These are phyloP conservation scores for Xylaria grammica DNA, from an alignment of 495 filamentous ascomycete species.

Conservation along the genomic window DNA sequence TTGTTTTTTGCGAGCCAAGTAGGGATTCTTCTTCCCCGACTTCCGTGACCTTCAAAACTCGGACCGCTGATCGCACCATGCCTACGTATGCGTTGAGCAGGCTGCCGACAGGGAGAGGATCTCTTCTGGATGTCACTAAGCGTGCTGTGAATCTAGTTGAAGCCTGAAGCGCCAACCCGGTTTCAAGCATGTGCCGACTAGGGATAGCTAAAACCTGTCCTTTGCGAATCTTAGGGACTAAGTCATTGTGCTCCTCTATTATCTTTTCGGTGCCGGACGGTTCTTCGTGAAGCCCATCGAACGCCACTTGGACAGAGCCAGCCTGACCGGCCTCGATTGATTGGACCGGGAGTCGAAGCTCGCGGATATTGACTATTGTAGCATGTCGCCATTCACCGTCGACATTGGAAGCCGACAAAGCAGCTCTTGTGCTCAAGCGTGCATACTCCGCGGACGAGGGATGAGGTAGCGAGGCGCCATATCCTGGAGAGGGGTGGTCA, in stretches of 20 bases:
- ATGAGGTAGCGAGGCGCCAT: constrained; percentile 48
- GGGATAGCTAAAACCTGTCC: constrained; percentile 79
- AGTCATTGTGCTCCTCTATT: constrained; percentile 33
- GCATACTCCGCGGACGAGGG: constrained; percentile 49
- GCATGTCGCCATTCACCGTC: constrained; percentile 74
- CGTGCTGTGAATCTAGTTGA: constrained; percentile 58
- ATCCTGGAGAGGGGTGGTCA: constrained; percentile 41
- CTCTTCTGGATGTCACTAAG: constrained; percentile 47
- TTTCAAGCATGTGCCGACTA: constrained; percentile 55
- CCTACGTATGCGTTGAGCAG: constrained; percentile 83
- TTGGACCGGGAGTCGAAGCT: constrained; percentile 82
- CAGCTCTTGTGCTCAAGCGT: constrained; percentile 44
- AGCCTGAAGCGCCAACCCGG: constrained; percentile 56
- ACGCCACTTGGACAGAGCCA: constrained; percentile 83
- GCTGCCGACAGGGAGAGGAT: constrained; percentile 50
- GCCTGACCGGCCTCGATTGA: constrained; percentile 81
- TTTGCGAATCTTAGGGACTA: constrained; percentile 67
- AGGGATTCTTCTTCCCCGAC: constrained; percentile 37
- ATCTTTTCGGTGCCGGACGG: constrained; percentile 23
- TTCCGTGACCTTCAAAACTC: constrained; percentile 56
- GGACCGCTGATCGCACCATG: constrained; percentile 81
- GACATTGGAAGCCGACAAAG: constrained; percentile 50
- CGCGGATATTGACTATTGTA: constrained; percentile 83
- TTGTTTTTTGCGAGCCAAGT: constrained; percentile 26
- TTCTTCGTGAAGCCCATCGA: constrained; percentile 41